Evolutionary conservation across 495 filamentous ascomycete genomes (phyloP), one percentile per base, ranked within the genome.

Genomic region (Rostrohypoxylon terebratum): DNA sequence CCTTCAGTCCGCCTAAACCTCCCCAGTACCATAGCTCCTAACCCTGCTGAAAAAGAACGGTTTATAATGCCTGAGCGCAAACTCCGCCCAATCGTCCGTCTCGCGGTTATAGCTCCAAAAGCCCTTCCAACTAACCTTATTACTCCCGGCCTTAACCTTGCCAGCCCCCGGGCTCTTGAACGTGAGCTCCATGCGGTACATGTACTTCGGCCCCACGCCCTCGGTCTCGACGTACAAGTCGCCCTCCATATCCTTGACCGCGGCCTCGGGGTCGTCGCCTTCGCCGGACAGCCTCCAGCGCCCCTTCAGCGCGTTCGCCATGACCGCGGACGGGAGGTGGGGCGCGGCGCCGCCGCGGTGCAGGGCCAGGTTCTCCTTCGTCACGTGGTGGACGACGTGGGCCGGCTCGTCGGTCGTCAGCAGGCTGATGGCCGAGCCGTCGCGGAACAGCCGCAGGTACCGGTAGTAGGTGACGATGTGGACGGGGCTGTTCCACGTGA

Each of bases 381-480:
- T 91, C 13, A 94, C 83, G 66, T 92, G 82, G 53, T 91, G 91
- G 0, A 97, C 93, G 11, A 98, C 92, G 28, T 97, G 93, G 25
- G 87, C 81, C 0, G 96, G 96, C 79, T 97, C 92, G 28, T 87
- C 82, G 0, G 93, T 96, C 1, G 91, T 91, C 5, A 94, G 83
- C 8, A 99, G 83, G 45, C 88, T 92, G 31, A 98, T 87, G 55
- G 87, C 89, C 0, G 91, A 90, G 23, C 96, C 96, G 80, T 98
- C 92, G 20, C 93, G 91, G 83, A 96, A 97, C 81, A 98, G 96
- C 11, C 96, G 91, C 0, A 99, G 85, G 78, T 98, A 99, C 40
- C 96, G 92, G 83, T 96, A 98, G 81, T 98, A 99, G 0, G 96
- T 99, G 38, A 99, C 94, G 59, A 98, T 97, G 75, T 95, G 94